These are phyloP conservation scores for Geotrichum europaeum DNA, from an alignment of 1,139 yeast genomes.

Conservation along the genomic window DNA sequence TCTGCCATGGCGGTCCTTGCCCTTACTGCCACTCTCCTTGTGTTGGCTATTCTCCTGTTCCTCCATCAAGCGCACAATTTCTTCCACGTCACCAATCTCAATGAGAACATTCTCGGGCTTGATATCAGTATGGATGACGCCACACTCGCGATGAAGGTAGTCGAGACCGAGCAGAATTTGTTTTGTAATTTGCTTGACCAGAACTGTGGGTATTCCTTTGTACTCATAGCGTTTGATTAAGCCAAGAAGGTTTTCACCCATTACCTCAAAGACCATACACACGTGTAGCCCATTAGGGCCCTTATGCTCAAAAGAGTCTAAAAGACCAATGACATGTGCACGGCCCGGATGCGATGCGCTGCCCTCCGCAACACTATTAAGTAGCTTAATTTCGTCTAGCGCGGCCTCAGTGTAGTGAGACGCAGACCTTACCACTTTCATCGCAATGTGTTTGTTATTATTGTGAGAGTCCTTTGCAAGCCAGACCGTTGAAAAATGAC, in stretches of 20 bases:
- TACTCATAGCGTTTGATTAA: conserved; percentile 59
- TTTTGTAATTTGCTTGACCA: conserved; percentile 75
- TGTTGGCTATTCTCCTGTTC: conserved; percentile 37
- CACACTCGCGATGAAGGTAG: conserved; percentile 76
- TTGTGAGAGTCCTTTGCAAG: conserved; percentile 51
- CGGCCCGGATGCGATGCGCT: conserved; percentile 65
- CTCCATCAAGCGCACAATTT: conserved; percentile 53
- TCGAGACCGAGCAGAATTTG: conserved; percentile 73
- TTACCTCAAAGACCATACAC: conserved; percentile 84
- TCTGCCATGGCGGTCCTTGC: conserved; percentile 23
- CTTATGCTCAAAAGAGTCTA: conserved; percentile 68
- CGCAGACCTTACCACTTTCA: conserved; percentile 73
- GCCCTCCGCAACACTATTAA: conserved; percentile 44
- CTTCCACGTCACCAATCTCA: conserved; percentile 72
- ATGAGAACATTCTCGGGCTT: conserved; percentile 87
- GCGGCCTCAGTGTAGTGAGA: conserved; percentile 77
- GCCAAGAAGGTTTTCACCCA: conserved; percentile 75
- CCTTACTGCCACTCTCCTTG: conserved; percentile 19
- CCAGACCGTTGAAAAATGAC: conserved; percentile 89
- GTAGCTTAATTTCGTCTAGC: conserved; percentile 68
- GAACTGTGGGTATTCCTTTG: conserved; percentile 65
- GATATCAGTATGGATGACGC: conserved; percentile 85
- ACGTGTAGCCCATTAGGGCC: conserved; percentile 82
- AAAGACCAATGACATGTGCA: conserved; percentile 58
- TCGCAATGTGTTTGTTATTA: conserved; percentile 59